These are phyloP conservation scores for Coemansia sp. DNA, from an alignment of 192 early-diverging fungal genomes.

Conservation along the genomic window DNA sequence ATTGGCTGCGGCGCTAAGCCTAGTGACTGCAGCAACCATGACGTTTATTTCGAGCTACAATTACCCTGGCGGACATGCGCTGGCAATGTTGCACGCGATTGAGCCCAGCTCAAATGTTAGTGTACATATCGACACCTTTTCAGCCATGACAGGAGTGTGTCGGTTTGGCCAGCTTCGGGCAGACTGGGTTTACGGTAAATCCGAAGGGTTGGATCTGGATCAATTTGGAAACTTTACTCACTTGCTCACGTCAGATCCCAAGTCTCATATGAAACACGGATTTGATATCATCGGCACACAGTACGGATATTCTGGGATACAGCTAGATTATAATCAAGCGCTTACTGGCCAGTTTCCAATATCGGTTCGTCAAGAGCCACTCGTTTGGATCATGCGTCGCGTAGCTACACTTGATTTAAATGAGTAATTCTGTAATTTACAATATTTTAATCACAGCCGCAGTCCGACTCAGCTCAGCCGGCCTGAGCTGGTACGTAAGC, in stretches of 20 bases:
- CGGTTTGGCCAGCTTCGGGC: constrained; percentile 66
- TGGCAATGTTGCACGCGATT: constrained; percentile 63
- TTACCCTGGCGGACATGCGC: constrained; percentile 87
- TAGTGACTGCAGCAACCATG: constrained; percentile 24
- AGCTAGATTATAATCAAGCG: not conserved
- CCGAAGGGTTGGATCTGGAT: constrained; percentile 49
- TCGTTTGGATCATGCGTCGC: constrained; percentile 22
- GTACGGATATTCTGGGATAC: constrained; percentile 24
- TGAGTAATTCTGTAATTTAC: no score
- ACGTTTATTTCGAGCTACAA: constrained; percentile 69
- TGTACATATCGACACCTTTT: constrained; percentile 71
- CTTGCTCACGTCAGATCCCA: constrained; percentile 34
- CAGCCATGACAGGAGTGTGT: constrained; percentile 82
- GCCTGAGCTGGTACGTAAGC: not conserved
- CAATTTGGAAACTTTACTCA: constrained; percentile 36
- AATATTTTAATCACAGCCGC: not conserved
- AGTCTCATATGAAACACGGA: constrained; percentile 5
- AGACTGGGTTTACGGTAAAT: constrained; percentile 70
- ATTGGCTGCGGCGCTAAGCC: not conserved
- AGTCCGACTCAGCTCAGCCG: not conserved
- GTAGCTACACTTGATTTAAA: no score
- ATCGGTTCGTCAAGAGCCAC: constrained; percentile 10
- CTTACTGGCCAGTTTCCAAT: constrained; percentile 5
- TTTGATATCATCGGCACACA: constrained; percentile 25
- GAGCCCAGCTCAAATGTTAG: constrained; percentile 22